These are phyloP conservation scores for Capillidium rhysosporum DNA, from an alignment of 371 early-diverging fungal genomes.

Conservation along the genomic window DNA sequence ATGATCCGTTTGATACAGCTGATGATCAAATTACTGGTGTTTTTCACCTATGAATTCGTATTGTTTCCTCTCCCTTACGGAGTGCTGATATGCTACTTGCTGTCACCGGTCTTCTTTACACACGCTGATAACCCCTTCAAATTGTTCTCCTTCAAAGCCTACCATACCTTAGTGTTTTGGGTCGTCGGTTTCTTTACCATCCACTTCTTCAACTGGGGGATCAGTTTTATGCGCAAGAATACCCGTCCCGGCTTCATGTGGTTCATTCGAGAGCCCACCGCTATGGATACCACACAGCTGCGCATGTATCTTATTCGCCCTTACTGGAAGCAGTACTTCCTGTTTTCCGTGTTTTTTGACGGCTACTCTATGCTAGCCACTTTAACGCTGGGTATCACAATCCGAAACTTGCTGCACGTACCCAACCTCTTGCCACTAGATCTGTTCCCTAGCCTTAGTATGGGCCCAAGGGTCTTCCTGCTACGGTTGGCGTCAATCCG, in stretches of 20 bases:
- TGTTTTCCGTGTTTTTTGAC: background rate
- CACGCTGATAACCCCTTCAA: background rate
- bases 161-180: background rate
- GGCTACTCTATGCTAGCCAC: background rate
- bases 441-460: background rate
- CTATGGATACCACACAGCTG: background rate
- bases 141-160: background rate
- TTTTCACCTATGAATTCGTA: background rate
- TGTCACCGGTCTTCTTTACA: background rate
- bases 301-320: background rate
- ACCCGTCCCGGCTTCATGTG: background rate
- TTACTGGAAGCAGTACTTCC: background rate
- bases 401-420: background rate
- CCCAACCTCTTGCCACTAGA: background rate
- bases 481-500: background rate
- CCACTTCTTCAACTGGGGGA: background rate
- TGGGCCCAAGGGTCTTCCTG: background rate
- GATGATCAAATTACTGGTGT: background rate
- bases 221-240: background rate
- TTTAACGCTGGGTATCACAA: background rate
- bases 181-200: background rate
- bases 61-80: background rate
- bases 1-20: background rate
- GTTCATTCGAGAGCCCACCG: background rate
- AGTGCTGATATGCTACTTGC: background rate